A percentile compares a stretch with the other conserved stretches of the same genome.
phyloP scores from a whole-genome alignment of 1,284 basidiomycete species.

The Ustilago vetiveriae region DNA sequence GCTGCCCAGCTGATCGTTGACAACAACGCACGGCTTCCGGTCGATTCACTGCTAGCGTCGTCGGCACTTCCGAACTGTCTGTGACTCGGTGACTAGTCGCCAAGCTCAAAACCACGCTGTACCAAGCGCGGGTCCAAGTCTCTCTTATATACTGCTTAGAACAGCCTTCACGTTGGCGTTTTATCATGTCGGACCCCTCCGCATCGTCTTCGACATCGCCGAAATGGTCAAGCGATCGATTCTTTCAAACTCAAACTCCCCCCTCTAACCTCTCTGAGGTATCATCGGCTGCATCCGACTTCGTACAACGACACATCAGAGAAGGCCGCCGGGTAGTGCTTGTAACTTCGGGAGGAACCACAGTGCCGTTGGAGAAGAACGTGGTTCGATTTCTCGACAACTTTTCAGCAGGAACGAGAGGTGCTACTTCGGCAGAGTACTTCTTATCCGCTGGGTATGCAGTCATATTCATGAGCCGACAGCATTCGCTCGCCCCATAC shows the following conservation, averaged over 20 bases:
- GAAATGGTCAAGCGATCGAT: slow-evolving; percentile 51
- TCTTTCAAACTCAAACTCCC: slow-evolving; percentile 55
- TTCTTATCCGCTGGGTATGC: slow-evolving; percentile 91
- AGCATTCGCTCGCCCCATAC: slow-evolving; percentile 96
- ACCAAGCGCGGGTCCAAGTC: too few relatives aligned
- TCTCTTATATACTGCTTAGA: too few relatives aligned
- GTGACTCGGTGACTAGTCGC: too few relatives aligned
- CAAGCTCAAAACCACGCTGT: too few relatives aligned
- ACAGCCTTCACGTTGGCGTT: too few relatives aligned
- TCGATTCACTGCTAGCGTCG: too few relatives aligned
- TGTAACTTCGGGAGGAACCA: slow-evolving; percentile 74
- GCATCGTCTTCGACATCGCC: slow-evolving; percentile 23
- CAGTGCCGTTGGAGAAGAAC: slow-evolving; percentile 63
- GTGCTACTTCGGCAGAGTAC: slow-evolving; percentile 97
- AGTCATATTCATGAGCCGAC: slow-evolving; percentile 97
- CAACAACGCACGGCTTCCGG: too few relatives aligned
- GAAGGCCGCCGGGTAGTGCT: slow-evolving; percentile 83
- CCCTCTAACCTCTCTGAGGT: slow-evolving; percentile 45
- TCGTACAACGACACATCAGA: slow-evolving; percentile 76
- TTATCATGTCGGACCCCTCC: slow-evolving; percentile 37
- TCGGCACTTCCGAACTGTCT: too few relatives aligned
- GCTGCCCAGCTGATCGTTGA: too few relatives aligned
- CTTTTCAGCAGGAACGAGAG: slow-evolving; percentile 96
- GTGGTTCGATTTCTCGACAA: slow-evolving; percentile 94
- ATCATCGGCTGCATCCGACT: slow-evolving; percentile 67